Percentiles rank a stretch among this genome's conserved stretches.
These are phyloP conservation scores for Candida alai DNA, from an alignment of 805 yeast genomes.

Conservation along the genomic window DNA sequence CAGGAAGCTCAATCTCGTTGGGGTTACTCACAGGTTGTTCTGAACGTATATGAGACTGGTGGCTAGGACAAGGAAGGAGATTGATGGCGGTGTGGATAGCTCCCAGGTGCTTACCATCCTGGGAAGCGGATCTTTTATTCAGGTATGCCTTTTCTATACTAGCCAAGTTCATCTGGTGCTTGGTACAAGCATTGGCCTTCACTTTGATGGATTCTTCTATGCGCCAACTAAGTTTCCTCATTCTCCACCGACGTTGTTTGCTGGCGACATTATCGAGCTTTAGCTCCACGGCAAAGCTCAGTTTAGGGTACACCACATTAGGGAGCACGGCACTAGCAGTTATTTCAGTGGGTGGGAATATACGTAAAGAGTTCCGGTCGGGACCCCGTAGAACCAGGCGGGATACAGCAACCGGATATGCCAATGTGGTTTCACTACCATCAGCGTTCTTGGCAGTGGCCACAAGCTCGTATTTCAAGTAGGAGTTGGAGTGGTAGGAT, in stretches of 20 bases:
- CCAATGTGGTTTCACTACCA: conserved; percentile 25
- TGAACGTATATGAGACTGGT: conserved; percentile 2
- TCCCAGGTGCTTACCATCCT: conserved; percentile 27
- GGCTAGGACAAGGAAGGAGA: conserved; percentile 4
- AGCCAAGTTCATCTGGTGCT: too few species aligned
- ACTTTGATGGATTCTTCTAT: conserved; percentile 79
- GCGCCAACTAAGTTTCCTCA: conserved; percentile 86
- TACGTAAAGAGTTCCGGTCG: conserved; percentile 81
- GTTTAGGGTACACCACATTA: conserved; percentile 82
- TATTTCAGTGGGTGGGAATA: conserved; percentile 93
- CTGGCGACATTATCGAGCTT: conserved; percentile 68
- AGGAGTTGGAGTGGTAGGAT: conserved; percentile 39
- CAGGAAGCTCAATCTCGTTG: conserved; percentile 12
- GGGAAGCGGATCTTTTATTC: conserved; percentile 13
- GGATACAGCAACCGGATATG: conserved; percentile 66
- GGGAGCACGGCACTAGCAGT: conserved; percentile 87
- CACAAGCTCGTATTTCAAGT: conserved; percentile 70
- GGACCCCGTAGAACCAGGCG: conserved; percentile 79
- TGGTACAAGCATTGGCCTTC: conserved; percentile 52
- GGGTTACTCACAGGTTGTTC: too few species aligned
- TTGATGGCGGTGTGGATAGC: conserved; percentile 25
- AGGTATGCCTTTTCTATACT: conserved; percentile 40
- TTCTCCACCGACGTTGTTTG: conserved; percentile 75
- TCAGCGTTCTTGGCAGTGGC: conserved; percentile 46
- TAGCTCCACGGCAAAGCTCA: conserved; percentile 79